These are phyloP conservation scores for Solanum pinnatisectum DNA, from an alignment of 257 asterid species.

Conservation along the genomic window DNA sequence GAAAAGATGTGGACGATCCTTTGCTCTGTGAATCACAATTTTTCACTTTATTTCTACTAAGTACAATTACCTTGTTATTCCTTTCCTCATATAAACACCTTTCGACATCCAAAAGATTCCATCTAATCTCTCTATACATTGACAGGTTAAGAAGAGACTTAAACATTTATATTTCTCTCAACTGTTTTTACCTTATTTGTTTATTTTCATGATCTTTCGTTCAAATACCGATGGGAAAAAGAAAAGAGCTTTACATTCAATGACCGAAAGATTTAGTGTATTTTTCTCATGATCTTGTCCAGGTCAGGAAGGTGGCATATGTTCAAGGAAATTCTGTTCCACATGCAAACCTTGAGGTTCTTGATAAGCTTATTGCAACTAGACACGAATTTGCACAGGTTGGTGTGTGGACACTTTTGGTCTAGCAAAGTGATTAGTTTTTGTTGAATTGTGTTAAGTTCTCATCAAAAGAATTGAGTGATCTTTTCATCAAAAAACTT, in stretches of 20 bases:
- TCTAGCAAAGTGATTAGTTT: background rate
- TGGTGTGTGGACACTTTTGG: constrained; percentile 3
- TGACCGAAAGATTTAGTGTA: background rate
- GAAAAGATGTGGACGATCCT: background rate
- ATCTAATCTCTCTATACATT: background rate
- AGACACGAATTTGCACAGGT: constrained; percentile 96
- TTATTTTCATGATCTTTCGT: background rate
- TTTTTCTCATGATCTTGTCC: constrained; percentile 13
- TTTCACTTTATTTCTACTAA: background rate
- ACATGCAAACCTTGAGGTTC: constrained; percentile 66
- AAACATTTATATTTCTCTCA: background rate
- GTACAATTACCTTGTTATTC: background rate
- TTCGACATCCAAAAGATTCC: background rate
- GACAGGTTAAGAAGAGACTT: background rate
- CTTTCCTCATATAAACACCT: background rate
- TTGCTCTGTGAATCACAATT: background rate
- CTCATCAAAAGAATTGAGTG: background rate
- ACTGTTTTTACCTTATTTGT: background rate
- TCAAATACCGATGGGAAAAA: background rate
- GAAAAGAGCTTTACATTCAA: background rate
- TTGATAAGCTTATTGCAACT: constrained; percentile 78
- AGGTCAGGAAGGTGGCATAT: constrained; percentile 87
- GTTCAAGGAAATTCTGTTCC: constrained; percentile 74
- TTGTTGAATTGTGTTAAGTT: background rate
- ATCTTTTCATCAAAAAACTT: background rate